Evolutionary conservation across 768 basidiomycete species (phyloP).

Genomic region (Leccinum subtestaceum): DNA sequence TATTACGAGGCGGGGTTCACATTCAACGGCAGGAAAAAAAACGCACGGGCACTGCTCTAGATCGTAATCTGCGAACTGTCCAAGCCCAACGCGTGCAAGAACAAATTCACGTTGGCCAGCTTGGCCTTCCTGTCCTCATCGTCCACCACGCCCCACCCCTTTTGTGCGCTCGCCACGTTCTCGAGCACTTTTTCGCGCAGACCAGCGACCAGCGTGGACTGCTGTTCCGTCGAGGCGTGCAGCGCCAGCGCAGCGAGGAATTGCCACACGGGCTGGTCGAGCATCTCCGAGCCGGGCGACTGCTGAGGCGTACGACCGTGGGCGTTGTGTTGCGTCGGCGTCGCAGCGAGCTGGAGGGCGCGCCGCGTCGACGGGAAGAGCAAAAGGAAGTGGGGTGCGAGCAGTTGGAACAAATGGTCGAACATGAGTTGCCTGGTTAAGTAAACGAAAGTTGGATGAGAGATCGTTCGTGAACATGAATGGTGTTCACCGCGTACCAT

Average conservation of each 20-base stretch:
- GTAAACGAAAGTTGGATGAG: conserved; percentile 10
- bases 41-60: conserved; percentile 14
- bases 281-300: conserved; percentile 48
- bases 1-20: not conserved
- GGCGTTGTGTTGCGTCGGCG: conserved; percentile 34
- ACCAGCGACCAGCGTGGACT: conserved; percentile 79
- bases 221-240: conserved; percentile 81
- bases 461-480: not conserved
- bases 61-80: conserved; percentile 70
- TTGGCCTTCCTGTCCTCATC: conserved; percentile 76
- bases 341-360: conserved; percentile 37
- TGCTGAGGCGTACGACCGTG: conserved; percentile 67
- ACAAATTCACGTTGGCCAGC: conserved; percentile 90
- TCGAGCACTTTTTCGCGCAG: conserved; percentile 93
- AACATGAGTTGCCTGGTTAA: conserved; percentile 77
- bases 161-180: conserved; percentile 76
- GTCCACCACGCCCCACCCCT: conserved; percentile 61
- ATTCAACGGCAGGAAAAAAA: too few species aligned
- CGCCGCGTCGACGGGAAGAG: conserved; percentile 92
- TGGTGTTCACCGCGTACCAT: conserved; percentile 49
- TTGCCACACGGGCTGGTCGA: conserved; percentile 94
- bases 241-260: conserved; percentile 88
- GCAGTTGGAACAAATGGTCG: conserved; percentile 78
- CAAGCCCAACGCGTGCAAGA: conserved; percentile 75
- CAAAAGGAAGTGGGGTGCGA: conserved; percentile 69